phyloP scores from a whole-genome alignment of 495 filamentous ascomycete genomes.

The Lasiosphaeria hispida region DNA sequence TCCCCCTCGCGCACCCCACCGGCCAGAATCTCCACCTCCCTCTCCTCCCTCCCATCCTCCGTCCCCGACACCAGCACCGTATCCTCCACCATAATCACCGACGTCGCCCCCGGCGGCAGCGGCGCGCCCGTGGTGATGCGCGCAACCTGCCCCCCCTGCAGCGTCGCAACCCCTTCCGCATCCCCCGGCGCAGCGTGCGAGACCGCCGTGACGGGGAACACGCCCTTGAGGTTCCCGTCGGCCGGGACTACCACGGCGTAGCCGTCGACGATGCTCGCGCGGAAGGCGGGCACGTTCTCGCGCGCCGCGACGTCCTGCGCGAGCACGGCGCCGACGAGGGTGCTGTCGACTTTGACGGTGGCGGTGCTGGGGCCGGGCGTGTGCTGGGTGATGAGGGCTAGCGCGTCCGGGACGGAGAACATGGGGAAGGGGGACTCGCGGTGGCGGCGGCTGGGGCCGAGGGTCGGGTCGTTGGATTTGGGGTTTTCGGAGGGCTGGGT shows the following conservation, averaged over 20 bases:
- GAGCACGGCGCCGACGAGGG: constrained; percentile 70
- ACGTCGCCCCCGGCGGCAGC: constrained; percentile 80
- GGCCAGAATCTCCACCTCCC: constrained; percentile 78
- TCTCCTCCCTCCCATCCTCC: constrained; percentile 82
- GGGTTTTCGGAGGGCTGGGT: constrained; percentile 55
- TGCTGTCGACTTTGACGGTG: constrained; percentile 56
- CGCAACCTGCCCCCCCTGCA: constrained; percentile 74
- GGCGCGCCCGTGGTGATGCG: constrained; percentile 94
- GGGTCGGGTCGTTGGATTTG: constrained; percentile 75
- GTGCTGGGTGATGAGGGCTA: constrained; percentile 65
- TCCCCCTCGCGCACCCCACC: constrained; percentile 72
- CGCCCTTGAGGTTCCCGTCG: constrained; percentile 63
- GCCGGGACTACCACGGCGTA: constrained; percentile 74
- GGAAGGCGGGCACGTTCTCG: constrained; percentile 86
- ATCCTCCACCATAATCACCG: constrained; percentile 98
- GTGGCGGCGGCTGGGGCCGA: constrained; percentile 73
- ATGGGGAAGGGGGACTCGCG: constrained; percentile 90
- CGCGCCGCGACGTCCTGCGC: constrained; percentile 77
- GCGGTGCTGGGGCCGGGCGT: constrained; percentile 59
- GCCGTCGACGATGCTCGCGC: constrained; percentile 95
- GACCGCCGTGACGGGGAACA: constrained; percentile 82
- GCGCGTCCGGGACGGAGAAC: constrained; percentile 78
- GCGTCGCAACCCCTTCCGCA: constrained; percentile 35
- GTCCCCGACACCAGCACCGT: constrained; percentile 70
- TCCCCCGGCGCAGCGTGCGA: constrained; percentile 71